Conservation (phyloP, 2,329 filamentous ascomycete species). For the Trichophyton benhamiae region DNA sequence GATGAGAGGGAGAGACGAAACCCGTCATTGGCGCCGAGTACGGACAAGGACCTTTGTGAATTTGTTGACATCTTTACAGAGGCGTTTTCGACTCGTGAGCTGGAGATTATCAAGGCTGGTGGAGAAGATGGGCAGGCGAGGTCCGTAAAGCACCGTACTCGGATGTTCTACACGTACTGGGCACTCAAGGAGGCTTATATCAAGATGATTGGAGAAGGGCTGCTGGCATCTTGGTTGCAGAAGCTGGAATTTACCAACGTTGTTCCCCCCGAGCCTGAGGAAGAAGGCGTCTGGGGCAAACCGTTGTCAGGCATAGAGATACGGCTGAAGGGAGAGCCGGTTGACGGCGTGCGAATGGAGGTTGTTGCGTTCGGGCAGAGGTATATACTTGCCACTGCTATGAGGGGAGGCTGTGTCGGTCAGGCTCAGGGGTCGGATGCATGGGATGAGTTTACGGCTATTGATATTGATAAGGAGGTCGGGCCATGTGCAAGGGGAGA, state of each 20-base stretch:
- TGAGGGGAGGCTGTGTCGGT: slow-evolving; percentile 22
- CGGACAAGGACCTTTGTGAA: slow-evolving; percentile 39
- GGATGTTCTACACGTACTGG: slow-evolving; percentile 54
- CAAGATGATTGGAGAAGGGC: slow-evolving; percentile 53
- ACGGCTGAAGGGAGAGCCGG: slow-evolving; percentile 35
- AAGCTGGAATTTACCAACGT: slow-evolving; percentile 50
- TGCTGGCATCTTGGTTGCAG: slow-evolving; percentile 49
- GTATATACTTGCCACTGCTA: slow-evolving; percentile 48
- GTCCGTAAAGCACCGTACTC: slow-evolving; percentile 44
- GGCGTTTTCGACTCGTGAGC: slow-evolving; percentile 46
- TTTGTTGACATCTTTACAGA: slow-evolving; percentile 50
- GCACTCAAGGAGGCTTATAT: slow-evolving; percentile 55
- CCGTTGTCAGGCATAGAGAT: slow-evolving; percentile 37
- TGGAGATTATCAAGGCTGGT: slow-evolving; percentile 41
- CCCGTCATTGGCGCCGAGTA: slow-evolving; percentile 35
- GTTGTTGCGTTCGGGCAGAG: slow-evolving; percentile 47
- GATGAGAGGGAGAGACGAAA: slow-evolving; percentile 41
- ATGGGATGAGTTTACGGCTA: slow-evolving; percentile 30
- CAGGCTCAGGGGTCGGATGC: slow-evolving; percentile 14
- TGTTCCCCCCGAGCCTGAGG: slow-evolving; percentile 16
- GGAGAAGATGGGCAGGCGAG: slow-evolving; percentile 17
- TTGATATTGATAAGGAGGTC: slow-evolving; percentile 39
- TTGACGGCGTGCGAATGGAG: slow-evolving; percentile 45
- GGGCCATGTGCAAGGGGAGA: slow-evolving; percentile 28
- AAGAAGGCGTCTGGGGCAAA: slow-evolving; percentile 21